Evolutionary conservation across 441 rosid genomes (phyloP), one percentile per base, ranked within the genome.

Genomic region (Populus tomentosa): DNA sequence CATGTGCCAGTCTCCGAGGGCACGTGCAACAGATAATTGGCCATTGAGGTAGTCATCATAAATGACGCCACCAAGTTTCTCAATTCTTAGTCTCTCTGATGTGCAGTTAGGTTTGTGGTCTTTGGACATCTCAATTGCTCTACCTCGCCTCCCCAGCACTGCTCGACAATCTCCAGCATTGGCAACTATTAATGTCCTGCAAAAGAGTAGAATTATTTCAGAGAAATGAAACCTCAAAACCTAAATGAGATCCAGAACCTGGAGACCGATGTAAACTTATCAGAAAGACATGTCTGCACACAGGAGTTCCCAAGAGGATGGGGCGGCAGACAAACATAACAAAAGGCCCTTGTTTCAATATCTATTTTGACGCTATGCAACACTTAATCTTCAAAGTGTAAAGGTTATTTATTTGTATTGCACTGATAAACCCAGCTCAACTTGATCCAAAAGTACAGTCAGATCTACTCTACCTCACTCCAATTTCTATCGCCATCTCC

Each of bases 91-190:
- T 81, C 82, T 89, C 82, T 94, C 97, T 1, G 86, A 70, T 10
- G 79, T 73, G 83, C 92, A 88, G 78, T 90, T 92, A 42, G 97
- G 98, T 80, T 94, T 94, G 84, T 92, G 95, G 80, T 92, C 98
- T 76, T 89, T 89, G 28, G 98, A 94, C 83, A 94, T 81, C 85
- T 94, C 97, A 26, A 92, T 87, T 61, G 94, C 95, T 80, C 92
- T 90, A 26, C 98, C 98, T 82, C 91, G 89, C 81, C 88, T 92
- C 26, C 98, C 97, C 32, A 94, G 69, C 42, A 94, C 98, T 70
- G 98, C 97, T 83, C 98, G 89, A 79, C 97, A 94, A 86, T 94
- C 98, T 68, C 98, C 98, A 56, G 92, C 95, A 80, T 94, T 94
- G 77, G 94, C 98, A 82, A 92, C 79, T 71, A 89, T 83, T 84